phyloP scores from a whole-genome alignment of 805 yeast genomes.

The Yarrowia yakushimensis region DNA sequence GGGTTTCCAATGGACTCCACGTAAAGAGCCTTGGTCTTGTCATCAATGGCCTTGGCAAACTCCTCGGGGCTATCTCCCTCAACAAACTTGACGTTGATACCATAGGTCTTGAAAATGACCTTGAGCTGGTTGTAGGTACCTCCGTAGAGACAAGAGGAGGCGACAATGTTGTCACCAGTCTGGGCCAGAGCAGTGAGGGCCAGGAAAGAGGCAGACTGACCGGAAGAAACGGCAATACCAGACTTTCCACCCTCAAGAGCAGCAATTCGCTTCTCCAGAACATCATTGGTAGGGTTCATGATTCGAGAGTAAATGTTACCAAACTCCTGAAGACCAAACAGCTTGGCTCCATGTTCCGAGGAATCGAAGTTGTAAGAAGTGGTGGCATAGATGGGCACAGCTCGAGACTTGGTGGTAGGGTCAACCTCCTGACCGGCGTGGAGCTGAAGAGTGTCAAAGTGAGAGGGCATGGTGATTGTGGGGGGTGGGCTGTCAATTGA shows the following conservation, averaged over 20 bases:
- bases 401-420: constrained; percentile 66
- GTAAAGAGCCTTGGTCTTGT: constrained; percentile 83
- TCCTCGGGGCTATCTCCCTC: constrained; percentile 72
- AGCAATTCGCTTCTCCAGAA: constrained; percentile 86
- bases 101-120: constrained; percentile 83
- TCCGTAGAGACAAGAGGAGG: constrained; percentile 86
- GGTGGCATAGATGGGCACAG: constrained; percentile 90
- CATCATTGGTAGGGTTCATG: constrained; percentile 89
- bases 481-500: background rate
- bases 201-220: constrained; percentile 91
- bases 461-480: constrained; percentile 39
- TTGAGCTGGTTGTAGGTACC: constrained; percentile 96
- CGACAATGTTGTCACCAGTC: constrained; percentile 83
- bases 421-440: constrained; percentile 90
- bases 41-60: constrained; percentile 71
- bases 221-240: constrained; percentile 88
- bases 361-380: constrained; percentile 84
- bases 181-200: constrained; percentile 83
- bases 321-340: constrained; percentile 77
- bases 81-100: constrained; percentile 82
- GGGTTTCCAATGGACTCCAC: constrained; percentile 93
- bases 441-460: constrained; percentile 85
- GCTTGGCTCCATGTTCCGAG: constrained; percentile 87
- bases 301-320: constrained; percentile 89
- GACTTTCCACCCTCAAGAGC: constrained; percentile 91